Percentiles rank a stretch among this genome's conserved stretches.
Conservation (phyloP, 2,329 filamentous ascomycete genomes). For the Colletotrichum tanaceti region DNA sequence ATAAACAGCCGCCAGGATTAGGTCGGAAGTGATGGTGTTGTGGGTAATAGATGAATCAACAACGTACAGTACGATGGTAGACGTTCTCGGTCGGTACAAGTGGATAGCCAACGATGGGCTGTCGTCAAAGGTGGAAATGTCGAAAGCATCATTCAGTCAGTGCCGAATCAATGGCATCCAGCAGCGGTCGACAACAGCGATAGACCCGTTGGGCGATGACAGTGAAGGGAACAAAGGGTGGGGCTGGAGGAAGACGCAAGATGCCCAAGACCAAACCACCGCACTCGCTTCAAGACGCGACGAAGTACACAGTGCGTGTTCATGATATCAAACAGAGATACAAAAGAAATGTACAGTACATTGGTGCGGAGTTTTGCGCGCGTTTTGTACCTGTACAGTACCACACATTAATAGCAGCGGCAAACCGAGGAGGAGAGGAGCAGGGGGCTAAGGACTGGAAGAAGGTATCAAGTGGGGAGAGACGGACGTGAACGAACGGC, state of each 20-base stretch:
- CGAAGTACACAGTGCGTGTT: slow-evolving; percentile 53
- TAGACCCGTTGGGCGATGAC: background rate
- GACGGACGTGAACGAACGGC: background rate
- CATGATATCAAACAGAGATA: slow-evolving; percentile 42
- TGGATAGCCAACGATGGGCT: background rate
- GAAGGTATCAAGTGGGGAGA: background rate
- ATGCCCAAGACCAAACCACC: slow-evolving; percentile 14
- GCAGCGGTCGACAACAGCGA: background rate
- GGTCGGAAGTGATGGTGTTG: background rate
- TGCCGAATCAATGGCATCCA: background rate
- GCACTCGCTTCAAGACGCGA: slow-evolving; percentile 3
- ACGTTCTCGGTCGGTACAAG: slow-evolving; percentile 29
- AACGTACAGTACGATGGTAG: no score
- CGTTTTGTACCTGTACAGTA: slow-evolving; percentile 55
- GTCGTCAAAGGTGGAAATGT: background rate
- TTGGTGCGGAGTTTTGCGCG: slow-evolving; percentile 49
- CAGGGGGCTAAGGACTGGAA: slow-evolving; percentile 16
- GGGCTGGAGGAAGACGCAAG: slow-evolving; percentile 13
- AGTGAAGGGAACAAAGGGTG: slow-evolving; percentile 3
- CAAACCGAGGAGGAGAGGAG: slow-evolving; percentile 10
- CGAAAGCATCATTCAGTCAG: background rate
- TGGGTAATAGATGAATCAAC: slow-evolving; percentile 1
- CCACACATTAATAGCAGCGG: slow-evolving; percentile 44
- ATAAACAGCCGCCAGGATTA: slow-evolving; percentile 3
- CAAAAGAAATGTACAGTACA: slow-evolving; percentile 52